Base-by-base conservation (phyloP, 2,329 filamentous ascomycete genomes). In the Phyllosticta ampelicida region DNA sequence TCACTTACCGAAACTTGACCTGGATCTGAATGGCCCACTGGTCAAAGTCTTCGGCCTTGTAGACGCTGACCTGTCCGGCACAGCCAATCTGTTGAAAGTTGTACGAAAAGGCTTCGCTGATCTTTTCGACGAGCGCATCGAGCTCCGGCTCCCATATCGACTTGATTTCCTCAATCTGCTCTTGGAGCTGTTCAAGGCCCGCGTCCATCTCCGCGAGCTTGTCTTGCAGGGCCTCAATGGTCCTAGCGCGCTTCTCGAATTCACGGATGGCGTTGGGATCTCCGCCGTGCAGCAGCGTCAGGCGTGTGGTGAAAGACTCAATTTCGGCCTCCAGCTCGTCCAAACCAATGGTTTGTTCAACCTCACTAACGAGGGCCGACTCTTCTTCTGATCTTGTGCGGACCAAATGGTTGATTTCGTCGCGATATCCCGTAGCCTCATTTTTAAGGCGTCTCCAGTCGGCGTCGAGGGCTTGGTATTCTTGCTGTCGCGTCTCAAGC, bases 61-160 rank as follows among this genome's bases (percentile, higher is more conserved):
- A 81, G 3, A 99, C 79, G 61, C 80, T 80, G 3, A 99, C 90
- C 72, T 97, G 89, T 36, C 94, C 94, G 5, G 91, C 91, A 71
- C 94, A 97, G 63, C 86, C 90, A 68, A 99, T 97, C 70, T 92
- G 86, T 66, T 89, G 84, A 70, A 99, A 97, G 67, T 96, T 97
- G 70, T 92, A 86, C 5, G 87, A 84, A 71, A 99, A 99, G 0
- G 91, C 91, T 53, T 89, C 84, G 68, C 89, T 96, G 73, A 99
- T 96, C 67, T 85, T 84, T 19, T 76, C 76, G 48, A 96, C 80
- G 2, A 99, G 79, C 20, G 77, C 78, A 64, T 97, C 91, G 2
- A 99, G 79, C 65, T 81, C 75, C 0, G 90, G 90, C 71, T 97
- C 94, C 89, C 90, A 99, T 62, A 81, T 77, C 16, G 76, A 76